These are phyloP conservation scores for Beauveria medogensis DNA, from an alignment of 2,329 filamentous ascomycete species.

Conservation along the genomic window DNA sequence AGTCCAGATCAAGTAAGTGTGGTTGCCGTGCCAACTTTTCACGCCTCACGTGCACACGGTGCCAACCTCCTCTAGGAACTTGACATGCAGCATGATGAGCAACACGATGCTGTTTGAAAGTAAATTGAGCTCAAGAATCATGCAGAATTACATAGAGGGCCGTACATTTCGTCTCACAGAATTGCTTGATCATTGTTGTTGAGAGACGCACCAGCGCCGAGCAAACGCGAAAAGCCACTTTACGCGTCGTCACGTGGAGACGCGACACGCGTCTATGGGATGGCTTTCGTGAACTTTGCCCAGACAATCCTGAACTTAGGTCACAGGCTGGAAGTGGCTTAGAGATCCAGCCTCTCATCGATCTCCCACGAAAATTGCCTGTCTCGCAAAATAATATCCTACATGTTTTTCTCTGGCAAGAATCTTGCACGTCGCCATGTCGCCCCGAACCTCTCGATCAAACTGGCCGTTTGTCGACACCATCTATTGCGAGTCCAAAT, in stretches of 20 bases:
- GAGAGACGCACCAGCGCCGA: too few species aligned
- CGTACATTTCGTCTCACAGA: too few species aligned
- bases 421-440: not conserved
- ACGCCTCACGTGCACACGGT: not conserved
- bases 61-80: not conserved
- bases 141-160: too few species aligned
- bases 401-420: not conserved
- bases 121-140: not conserved
- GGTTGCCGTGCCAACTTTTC: constrained; percentile 27
- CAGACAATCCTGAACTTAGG: not conserved
- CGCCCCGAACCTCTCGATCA: not conserved
- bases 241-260: constrained; percentile 27
- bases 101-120: not conserved
- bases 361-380: too few species aligned
- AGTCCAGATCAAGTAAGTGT: constrained; percentile 16
- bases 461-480: constrained; percentile 22
- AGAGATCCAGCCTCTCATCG: not conserved
- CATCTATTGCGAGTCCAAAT: constrained; percentile 39
- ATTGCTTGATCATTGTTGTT: not conserved
- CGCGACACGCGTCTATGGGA: constrained; percentile 23
- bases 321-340: not conserved
- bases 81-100: not conserved
- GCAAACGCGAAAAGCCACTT: constrained; percentile 15
- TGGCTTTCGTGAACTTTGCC: not conserved
- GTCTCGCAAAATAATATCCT: not conserved